Evolutionary conservation across 768 basidiomycete species (phyloP).

Genomic region (Boletus rex-veris): DNA sequence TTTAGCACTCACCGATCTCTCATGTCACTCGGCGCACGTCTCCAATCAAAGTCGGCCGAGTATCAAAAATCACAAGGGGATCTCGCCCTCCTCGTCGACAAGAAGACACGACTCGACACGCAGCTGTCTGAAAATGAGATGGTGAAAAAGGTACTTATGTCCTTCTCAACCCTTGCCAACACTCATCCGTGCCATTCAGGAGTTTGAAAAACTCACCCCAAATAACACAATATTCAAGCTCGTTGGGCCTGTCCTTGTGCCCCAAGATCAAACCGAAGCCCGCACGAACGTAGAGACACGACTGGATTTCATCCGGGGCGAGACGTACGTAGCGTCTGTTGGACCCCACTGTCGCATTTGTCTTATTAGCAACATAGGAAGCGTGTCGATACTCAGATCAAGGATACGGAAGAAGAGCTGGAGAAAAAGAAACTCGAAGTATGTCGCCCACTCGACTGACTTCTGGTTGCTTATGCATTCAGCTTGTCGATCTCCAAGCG

Average conservation of each 20-base stretch:
- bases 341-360: background rate
- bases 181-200: conserved; percentile 44
- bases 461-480: conserved; percentile 13
- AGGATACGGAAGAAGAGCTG: conserved; percentile 69
- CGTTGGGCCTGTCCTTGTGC: conserved; percentile 85
- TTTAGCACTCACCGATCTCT: conserved; percentile 11
- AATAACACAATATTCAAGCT: conserved; percentile 87
- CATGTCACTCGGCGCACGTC: conserved; percentile 55
- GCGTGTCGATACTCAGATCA: conserved; percentile 77
- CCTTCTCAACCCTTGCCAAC: background rate
- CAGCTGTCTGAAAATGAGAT: conserved; percentile 89
- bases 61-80: conserved; percentile 82
- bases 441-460: background rate
- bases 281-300: conserved; percentile 86
- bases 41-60: conserved; percentile 68
- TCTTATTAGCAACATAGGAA: conserved; percentile 43
- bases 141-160: conserved; percentile 70
- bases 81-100: conserved; percentile 68
- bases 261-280: conserved; percentile 86
- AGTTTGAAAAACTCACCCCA: conserved; percentile 70
- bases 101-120: conserved; percentile 82
- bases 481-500: conserved; percentile 70
- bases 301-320: conserved; percentile 80
- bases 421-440: conserved; percentile 87
- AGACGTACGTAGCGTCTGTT: conserved; percentile 59